Evolutionary conservation across 2,329 filamentous ascomycete species (phyloP), one percentile per base, ranked within the genome.

Genomic region (Chlorencoelia australis): DNA sequence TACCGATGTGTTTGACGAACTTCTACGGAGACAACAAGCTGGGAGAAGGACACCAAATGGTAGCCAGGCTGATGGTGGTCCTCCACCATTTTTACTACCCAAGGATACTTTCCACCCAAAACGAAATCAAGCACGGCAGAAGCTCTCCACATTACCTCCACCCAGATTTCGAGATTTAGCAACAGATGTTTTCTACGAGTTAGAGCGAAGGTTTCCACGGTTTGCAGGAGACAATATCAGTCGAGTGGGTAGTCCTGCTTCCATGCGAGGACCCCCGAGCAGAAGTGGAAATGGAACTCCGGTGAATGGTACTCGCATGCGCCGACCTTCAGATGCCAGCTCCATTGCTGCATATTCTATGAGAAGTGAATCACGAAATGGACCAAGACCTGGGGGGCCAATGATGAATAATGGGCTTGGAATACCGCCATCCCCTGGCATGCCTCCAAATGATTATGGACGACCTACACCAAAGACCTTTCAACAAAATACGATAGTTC

Each of bases 1-100:
- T 62, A 96, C 89, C 40, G 91, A 98, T 63, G 89, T 98, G 26
- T 96, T 83, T 62, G 91, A 98, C 61, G 91, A 98, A 63, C 69
- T 96, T 47, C 70, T 93, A 49, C 80, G 91, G 41, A 77, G 91
- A 46, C 88, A 96, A 60, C 74, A 82, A 47, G 69, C 69, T 34
- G 70, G 70, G 36, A 64, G 74, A 43, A 64, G 65, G 37, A 65
- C 68, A 11, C 65, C 70, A 15, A 71, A 68, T 48, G 66, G 67
- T 16, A 61, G 63, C 14, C 66, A 67, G 22, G 46, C 50, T 31
- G 67, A 64, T 44, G 59, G 56, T 30, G 63, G 62, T 3, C 69
- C 72, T n/a, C 84, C 86, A 2, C 65, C 75, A 9, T 93, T 78
- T 55, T 72, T 98, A 5, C 65, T 84, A 16, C 85, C 91, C n/a